Evolutionary conservation across 2,329 filamentous ascomycete genomes (phyloP), one percentile per base, ranked within the genome.

Genomic region (Thelonectria rubi): DNA sequence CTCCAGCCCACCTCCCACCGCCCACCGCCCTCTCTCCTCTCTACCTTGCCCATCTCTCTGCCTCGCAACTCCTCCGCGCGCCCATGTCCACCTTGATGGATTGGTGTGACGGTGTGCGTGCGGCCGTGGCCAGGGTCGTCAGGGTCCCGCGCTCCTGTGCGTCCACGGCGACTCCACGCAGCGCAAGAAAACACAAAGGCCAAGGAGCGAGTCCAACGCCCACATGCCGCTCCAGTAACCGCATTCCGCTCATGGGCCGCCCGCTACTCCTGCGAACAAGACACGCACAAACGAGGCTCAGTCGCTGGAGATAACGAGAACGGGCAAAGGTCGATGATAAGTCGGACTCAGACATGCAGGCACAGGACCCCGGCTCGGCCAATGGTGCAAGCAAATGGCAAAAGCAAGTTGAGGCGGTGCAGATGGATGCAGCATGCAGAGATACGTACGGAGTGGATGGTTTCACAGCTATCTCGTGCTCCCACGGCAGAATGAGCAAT

Each of bases 301-400:
- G 45, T 49, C 26, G 37, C 39, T 49, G 10, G 48, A 61, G 52
- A 56, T 56, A 57, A 46, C 55, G 45, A 55, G 50, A 43, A 26
- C 51, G 53, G 52, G 58, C 58, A 49, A 56, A 40, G 58, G 40
- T 46, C 43, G 45, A 55, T 47, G 58, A 56, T 60, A 60, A 60
- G 56, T 59, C 50, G 15, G 11, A 30, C 3, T 47, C 45, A 30
- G 43, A 47, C 43, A 56, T 56, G 58, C 58, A 56, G 47, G 58
- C 52, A 56, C 58, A 52, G 49, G 46, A 56, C 52, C 58, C 58
- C 30, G 39, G 52, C 42, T 32, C 9, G 26, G 52, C 46, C 40
- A 10, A 39, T 43, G 24, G 43, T 18, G 30, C 45, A 20, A 18
- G 39, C 32, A 42, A 42, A 42, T 15, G 26, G 43, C 43, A 20